Evolutionary conservation across 371 early-diverging fungal species (phyloP).

Genomic region (Furculomyces boomerangus): DNA sequence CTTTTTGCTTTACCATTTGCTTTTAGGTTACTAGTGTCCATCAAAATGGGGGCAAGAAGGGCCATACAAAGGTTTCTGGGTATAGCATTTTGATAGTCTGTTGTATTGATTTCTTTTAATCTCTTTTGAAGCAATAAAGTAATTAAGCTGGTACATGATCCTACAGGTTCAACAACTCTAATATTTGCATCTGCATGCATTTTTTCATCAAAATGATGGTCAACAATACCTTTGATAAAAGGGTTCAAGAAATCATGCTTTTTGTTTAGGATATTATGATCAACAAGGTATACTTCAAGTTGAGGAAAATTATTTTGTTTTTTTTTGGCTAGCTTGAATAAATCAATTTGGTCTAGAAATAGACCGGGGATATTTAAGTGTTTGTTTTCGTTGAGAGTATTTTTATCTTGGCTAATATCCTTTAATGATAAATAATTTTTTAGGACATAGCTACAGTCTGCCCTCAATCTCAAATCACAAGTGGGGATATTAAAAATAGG

Average conservation of each 20-base stretch:
- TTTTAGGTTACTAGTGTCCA: conserved; percentile 34
- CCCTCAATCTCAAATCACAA: conserved; percentile 26
- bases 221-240: conserved; percentile 27
- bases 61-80: conserved; percentile 12
- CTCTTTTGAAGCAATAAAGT: conserved; percentile 7
- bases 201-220: conserved; percentile 33
- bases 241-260: conserved; percentile 10
- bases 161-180: conserved; percentile 23
- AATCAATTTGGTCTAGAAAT: too few species aligned
- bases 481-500: conserved; percentile 26
- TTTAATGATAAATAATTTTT: not conserved
- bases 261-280: conserved; percentile 28
- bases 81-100: not conserved
- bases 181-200: conserved; percentile 8
- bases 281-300: conserved; percentile 23
- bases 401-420: too few species aligned
- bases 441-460: conserved; percentile 19
- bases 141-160: conserved; percentile 27
- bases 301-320: too few species aligned
- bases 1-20: conserved; percentile 18
- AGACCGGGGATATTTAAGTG: too few species aligned
- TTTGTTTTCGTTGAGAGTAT: too few species aligned
- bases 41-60: conserved; percentile 26
- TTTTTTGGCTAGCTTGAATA: too few species aligned
- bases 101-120: conserved; percentile 6